Base-by-base conservation (phyloP, 257 asterid genomes). In the Linderniella brevidens region DNA sequence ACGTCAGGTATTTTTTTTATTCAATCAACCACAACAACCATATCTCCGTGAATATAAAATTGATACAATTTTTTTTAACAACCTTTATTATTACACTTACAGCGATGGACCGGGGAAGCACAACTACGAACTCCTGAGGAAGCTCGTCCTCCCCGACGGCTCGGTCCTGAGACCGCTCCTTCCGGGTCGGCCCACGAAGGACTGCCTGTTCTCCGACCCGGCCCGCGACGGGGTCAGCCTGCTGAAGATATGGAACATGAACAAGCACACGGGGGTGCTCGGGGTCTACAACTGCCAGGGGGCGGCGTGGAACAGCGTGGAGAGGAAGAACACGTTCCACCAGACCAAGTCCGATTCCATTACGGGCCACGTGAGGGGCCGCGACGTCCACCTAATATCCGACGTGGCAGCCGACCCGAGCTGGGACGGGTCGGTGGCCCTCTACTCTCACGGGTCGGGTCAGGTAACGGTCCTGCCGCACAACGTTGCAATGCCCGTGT, bases 171-270 rank as follows among this genome's bases (percentile, higher is more conserved):
- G 95, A 39, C 82, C 97, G 10, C 83, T 63, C 13, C 63, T 79
- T 18, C 93, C 95, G 12, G 97, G 95, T 45, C 93, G 95, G 25
- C 97, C 97, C n/a, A 82, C 97, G 19, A 79, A 69, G 54, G 97
- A 86, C 43, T 79, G 92, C 77, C 57, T 86, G 11, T 79, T 86
- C 55, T 61, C 92, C 5, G 94, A 86, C 60, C 97, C 97, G 7
- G 78, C 93, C 41, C 93, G 97, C n/a, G 97, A 86, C 52, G 93
- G 97, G 29, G 79, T 75, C 75, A 85, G 95, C 72, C 52, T 80
- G 54, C 49, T 85, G 61, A 85, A 85, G 76, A 81, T 85, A 55
- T 85, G 95, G 95, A 85, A 81, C 80, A 69, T 81, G 79, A 85
- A 85, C 82, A 85, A 81, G 53, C 62, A 65, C 69, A 78, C 77